phyloP scores from a whole-genome alignment of 495 filamentous ascomycete genomes.

The Penicillium malachiteum region DNA sequence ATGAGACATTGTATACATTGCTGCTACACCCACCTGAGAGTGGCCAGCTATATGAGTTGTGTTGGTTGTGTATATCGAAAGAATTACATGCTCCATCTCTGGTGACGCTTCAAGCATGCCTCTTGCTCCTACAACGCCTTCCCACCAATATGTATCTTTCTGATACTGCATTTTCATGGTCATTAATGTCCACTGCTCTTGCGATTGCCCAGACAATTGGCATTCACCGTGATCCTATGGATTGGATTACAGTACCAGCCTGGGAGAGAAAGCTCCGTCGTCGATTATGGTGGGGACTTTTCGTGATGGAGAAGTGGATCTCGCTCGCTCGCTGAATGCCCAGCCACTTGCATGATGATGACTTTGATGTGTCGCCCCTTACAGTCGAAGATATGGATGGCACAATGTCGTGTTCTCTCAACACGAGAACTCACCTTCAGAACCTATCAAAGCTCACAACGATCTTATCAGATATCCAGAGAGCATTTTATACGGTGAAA shows the following conservation, averaged over 20 bases:
- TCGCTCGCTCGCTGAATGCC: conserved; percentile 5
- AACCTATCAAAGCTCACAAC: not conserved
- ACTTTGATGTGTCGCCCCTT: conserved; percentile 2
- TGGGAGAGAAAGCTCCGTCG: conserved; percentile 3
- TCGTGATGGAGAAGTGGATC: conserved; percentile 5
- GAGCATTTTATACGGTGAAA: not conserved
- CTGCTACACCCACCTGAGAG: not conserved
- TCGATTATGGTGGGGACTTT: conserved; percentile 6
- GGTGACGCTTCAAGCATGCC: conserved; percentile 4
- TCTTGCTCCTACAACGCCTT: conserved; percentile 5
- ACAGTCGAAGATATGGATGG: not conserved
- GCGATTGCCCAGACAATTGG: conserved; percentile 3
- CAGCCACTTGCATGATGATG: conserved; percentile 4
- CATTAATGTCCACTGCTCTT: conserved; percentile 1
- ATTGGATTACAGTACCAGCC: not conserved
- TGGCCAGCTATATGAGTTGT: conserved; percentile 2
- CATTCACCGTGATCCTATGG: not conserved
- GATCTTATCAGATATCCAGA: conserved; percentile 4
- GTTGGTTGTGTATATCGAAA: not conserved
- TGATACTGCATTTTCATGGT: conserved; percentile 6
- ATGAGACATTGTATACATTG: conserved; percentile 2
- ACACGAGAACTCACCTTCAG: conserved; percentile 1
- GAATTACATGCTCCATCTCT: conserved; percentile 5
- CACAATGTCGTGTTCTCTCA: not conserved
- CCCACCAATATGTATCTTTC: conserved; percentile 8